Evolutionary conservation across 208 protist species (phyloP), one percentile per base, ranked within the genome.

Genomic region (Blastocrithidia nonstop): DNA sequence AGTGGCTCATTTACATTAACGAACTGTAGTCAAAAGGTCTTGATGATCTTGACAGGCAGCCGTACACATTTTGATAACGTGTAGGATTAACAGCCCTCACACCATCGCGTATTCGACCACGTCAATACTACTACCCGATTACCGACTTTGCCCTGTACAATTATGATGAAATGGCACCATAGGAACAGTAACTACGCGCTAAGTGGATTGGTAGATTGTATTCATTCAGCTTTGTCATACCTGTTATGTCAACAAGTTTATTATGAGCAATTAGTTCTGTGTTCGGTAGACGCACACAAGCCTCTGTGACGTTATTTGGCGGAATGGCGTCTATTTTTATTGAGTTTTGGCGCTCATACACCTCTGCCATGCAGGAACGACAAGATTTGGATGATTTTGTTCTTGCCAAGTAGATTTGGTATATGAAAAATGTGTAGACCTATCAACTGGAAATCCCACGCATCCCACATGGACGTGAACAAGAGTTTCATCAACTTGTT

Each of bases 381-480:
- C 78, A 88, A 54, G 83, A 92, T 44, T 46, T 88, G 28, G 83
- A 92, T 47, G 83, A 92, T 49, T 92, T 76, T 42, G 61, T 92
- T 31, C 49, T 92, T 1, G 64, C 75, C 0, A 92, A 92, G 60
- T 77, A 92, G 37, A 77, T 92, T 35, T 92, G 83, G 83, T 87
- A 92, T 42, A 88, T 92, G 4, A 92, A 92, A 35, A 92, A 92
- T 33, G 70, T 92, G 16, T 77, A 92, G 41, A 80, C 83, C 9
- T 88, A 88, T 38, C 78, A 92, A 53, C 60, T 92, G 2, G 72
- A 63, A 16, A 48, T 92, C 13, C 77, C 78, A 0, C 69, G 73
- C 28, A 92, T 92, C 2, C 75, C 74, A 7, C 66, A 64, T n/a
- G 75, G 75, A 1, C 46, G 73, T 3, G 80, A 90, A 56, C 29